A percentile compares a stretch with the other conserved stretches of the same genome.
Evolutionary conservation across 2,329 filamentous ascomycete genomes (phyloP).

Genomic region (Tolypocladium ovalisporum): DNA sequence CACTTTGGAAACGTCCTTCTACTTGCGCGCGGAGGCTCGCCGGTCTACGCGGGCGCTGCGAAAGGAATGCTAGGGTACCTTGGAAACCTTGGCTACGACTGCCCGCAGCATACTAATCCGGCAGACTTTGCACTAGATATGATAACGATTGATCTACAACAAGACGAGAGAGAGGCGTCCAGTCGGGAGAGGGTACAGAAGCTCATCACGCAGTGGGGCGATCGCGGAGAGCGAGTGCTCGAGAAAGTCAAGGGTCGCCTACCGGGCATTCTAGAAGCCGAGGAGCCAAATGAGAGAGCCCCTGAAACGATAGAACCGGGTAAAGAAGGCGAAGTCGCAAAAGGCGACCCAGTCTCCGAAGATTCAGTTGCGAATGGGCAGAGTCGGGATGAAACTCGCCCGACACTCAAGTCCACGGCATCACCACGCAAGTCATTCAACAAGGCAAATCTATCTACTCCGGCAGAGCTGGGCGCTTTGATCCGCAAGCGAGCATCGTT

Average conservation of each 20-base stretch:
- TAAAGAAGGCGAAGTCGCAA: background rate
- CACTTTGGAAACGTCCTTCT: constrained; percentile 64
- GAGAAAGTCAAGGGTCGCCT: constrained; percentile 9
- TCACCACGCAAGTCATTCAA: constrained; percentile 29
- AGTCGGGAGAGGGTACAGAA: constrained; percentile 51
- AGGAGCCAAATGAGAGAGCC: constrained; percentile 12
- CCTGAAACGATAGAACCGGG: constrained; percentile 5
- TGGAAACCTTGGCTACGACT: constrained; percentile 45
- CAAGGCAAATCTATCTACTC: constrained; percentile 44
- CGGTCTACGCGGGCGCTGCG: constrained; percentile 56
- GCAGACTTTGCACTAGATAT: constrained; percentile 70
- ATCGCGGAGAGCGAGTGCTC: constrained; percentile 3
- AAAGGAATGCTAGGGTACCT: constrained; percentile 57
- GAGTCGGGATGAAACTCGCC: background rate
- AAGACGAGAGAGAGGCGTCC: constrained; percentile 48
- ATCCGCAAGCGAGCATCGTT: constrained; percentile 54
- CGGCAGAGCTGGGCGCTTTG: constrained; percentile 61
- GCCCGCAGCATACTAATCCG: constrained; percentile 60
- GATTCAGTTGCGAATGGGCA: background rate
- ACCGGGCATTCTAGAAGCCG: constrained; percentile 16
- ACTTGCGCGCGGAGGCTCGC: constrained; percentile 56
- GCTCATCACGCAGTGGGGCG: constrained; percentile 49
- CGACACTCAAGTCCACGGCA: background rate
- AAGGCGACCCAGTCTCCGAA: background rate
- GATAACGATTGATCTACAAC: constrained; percentile 65